These are phyloP conservation scores for Moelleriella libera DNA, from an alignment of 2,329 filamentous ascomycete species.

Conservation along the genomic window DNA sequence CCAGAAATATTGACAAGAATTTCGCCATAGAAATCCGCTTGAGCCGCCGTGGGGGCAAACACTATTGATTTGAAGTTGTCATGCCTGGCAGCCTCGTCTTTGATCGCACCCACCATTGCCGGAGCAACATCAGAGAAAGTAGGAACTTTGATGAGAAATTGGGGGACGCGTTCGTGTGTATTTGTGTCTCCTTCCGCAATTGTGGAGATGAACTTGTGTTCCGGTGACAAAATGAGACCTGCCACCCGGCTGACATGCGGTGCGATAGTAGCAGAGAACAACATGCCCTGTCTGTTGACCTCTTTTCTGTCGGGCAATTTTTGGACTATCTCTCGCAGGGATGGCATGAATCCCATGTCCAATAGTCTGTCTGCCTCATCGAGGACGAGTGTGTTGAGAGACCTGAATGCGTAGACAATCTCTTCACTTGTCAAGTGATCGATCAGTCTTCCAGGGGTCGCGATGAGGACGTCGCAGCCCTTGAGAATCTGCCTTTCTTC, in stretches of 20 bases:
- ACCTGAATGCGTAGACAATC: constrained; percentile 49
- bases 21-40: constrained; percentile 35
- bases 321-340: constrained; percentile 62
- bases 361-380: constrained; percentile 74
- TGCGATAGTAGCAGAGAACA: constrained; percentile 76
- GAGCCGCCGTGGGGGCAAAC: constrained; percentile 52
- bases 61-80: constrained; percentile 70
- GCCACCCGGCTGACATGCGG: constrained; percentile 68
- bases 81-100: constrained; percentile 24
- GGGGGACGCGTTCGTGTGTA: constrained; percentile 64
- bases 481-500: constrained; percentile 57
- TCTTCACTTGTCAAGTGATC: constrained; percentile 68
- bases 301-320: constrained; percentile 49
- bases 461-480: constrained; percentile 68
- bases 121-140: constrained; percentile 53
- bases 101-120: constrained; percentile 42
- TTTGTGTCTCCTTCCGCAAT: constrained; percentile 60
- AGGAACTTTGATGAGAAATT: constrained; percentile 55
- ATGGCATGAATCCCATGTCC: constrained; percentile 73
- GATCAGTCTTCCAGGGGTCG: constrained; percentile 64
- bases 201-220: constrained; percentile 73
- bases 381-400: constrained; percentile 65
- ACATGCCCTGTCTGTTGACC: constrained; percentile 55
- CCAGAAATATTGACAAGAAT: constrained; percentile 25
- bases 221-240: constrained; percentile 47